Evolutionary conservation across 202 grass and related monocot genomes (phyloP).

Genomic region (Cymbopogon flexuosus): DNA sequence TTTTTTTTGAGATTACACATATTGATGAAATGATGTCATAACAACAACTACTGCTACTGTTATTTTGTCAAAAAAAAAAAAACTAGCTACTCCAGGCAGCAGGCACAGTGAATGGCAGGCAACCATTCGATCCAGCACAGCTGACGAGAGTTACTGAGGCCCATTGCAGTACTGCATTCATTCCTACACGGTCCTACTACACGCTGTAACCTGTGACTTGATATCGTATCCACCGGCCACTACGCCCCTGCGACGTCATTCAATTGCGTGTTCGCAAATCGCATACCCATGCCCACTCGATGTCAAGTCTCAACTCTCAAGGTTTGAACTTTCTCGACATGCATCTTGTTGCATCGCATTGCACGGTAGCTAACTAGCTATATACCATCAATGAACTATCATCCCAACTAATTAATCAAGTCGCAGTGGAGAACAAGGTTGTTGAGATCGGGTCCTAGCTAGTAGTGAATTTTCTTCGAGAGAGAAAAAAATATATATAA

Average conservation of each 20-base stretch:
- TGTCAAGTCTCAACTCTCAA: background rate
- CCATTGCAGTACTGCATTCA: background rate
- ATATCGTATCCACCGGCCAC: background rate
- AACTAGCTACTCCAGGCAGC: no score
- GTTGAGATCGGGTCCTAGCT: no score
- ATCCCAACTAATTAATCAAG: no score
- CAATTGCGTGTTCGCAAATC: background rate
- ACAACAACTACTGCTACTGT: no score
- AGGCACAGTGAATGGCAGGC: background rate
- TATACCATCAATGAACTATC: no score
- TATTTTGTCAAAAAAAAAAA: no score
- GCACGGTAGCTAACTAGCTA: background rate
- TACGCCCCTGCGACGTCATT: background rate
- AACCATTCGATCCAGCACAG: background rate
- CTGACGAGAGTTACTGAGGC: background rate
- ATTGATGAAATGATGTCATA: no score
- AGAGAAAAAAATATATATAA: no score
- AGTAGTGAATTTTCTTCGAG: no score
- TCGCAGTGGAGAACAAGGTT: no score
- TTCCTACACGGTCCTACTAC: constrained; percentile 10
- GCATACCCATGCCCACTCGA: background rate
- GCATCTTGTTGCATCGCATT: background rate
- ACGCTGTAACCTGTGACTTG: background rate
- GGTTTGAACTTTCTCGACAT: background rate
- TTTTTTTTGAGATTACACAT: no score